Evolutionary conservation across 2,329 filamentous ascomycete species (phyloP).

Genomic region (Penicillium sp.): DNA sequence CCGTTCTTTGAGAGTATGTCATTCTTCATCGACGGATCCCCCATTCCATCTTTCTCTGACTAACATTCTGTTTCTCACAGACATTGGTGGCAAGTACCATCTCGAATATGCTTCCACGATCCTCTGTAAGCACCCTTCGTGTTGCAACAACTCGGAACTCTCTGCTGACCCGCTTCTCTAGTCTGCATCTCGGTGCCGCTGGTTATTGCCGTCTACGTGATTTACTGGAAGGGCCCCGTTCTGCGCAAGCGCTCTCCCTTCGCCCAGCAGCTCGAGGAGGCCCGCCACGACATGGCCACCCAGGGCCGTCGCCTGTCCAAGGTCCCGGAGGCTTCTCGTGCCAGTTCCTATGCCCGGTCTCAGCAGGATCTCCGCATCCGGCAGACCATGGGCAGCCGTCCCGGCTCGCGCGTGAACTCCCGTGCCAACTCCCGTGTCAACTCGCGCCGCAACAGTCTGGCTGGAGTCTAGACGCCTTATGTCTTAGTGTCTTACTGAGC

Average conservation of each 20-base stretch:
- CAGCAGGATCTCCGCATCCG: slow-evolving; percentile 43
- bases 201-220: slow-evolving; percentile 64
- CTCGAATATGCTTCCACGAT: slow-evolving; percentile 66
- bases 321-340: slow-evolving; percentile 38
- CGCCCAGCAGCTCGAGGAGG: slow-evolving; percentile 62
- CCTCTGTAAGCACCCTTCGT: slow-evolving; percentile 47
- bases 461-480: not conserved
- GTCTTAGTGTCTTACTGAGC: not conserved
- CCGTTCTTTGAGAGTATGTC: slow-evolving; percentile 51
- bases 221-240: slow-evolving; percentile 65
- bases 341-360: slow-evolving; percentile 43
- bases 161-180: slow-evolving; percentile 11
- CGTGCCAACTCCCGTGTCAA: slow-evolving; percentile 35
- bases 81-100: slow-evolving; percentile 58
- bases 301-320: slow-evolving; percentile 36
- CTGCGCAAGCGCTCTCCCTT: slow-evolving; percentile 65
- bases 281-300: slow-evolving; percentile 36
- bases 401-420: slow-evolving; percentile 36
- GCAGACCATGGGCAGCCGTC: slow-evolving; percentile 38
- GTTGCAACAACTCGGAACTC: not conserved
- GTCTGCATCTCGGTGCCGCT: slow-evolving; percentile 62
- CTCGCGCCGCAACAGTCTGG: slow-evolving; percentile 29
- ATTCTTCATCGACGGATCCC: not conserved
- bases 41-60: slow-evolving; percentile 6
- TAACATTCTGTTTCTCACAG: slow-evolving; percentile 24